These are phyloP conservation scores for Parathielavia appendiculata DNA, from an alignment of 495 filamentous ascomycete species.

Conservation along the genomic window DNA sequence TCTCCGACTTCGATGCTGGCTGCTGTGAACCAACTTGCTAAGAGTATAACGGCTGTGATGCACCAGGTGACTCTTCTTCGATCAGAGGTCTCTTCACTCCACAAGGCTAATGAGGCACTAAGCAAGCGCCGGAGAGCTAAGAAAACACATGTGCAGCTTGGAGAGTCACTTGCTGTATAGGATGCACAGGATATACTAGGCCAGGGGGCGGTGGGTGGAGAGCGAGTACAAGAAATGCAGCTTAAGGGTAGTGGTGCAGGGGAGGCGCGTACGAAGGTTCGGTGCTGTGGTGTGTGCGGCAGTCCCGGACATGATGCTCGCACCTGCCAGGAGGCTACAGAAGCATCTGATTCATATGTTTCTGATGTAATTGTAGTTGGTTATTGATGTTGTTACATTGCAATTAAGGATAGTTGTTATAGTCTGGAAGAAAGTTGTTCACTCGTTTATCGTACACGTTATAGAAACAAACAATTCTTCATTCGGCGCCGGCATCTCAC, in stretches of 20 bases:
- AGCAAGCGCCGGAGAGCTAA: conserved; percentile 15
- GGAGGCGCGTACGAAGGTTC: conserved; percentile 12
- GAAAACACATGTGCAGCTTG: conserved; percentile 15
- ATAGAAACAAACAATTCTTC: too few species aligned
- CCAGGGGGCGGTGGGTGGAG: background rate
- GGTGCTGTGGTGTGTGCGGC: conserved; percentile 11
- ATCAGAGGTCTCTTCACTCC: too few species aligned
- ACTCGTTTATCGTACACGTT: too few species aligned
- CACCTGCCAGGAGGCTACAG: conserved; percentile 11
- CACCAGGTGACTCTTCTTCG: background rate
- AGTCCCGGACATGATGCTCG: conserved; percentile 14
- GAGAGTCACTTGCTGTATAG: conserved; percentile 12
- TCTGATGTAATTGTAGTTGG: too few species aligned
- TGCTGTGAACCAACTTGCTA: conserved; percentile 11
- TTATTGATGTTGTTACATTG: too few species aligned
- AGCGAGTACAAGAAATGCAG: conserved; percentile 13
- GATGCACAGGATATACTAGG: conserved; percentile 12
- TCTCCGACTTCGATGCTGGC: conserved; percentile 6
- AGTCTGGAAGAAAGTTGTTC: too few species aligned
- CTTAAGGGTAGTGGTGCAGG: background rate
- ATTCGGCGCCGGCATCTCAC: too few species aligned
- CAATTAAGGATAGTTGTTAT: too few species aligned
- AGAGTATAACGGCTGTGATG: conserved; percentile 8
- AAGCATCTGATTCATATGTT: too few species aligned
- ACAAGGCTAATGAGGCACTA: background rate